A percentile compares a stretch with the other conserved stretches of the same genome.
phyloP scores from a whole-genome alignment of 306 rosid species.

The Malus sylvestris region DNA sequence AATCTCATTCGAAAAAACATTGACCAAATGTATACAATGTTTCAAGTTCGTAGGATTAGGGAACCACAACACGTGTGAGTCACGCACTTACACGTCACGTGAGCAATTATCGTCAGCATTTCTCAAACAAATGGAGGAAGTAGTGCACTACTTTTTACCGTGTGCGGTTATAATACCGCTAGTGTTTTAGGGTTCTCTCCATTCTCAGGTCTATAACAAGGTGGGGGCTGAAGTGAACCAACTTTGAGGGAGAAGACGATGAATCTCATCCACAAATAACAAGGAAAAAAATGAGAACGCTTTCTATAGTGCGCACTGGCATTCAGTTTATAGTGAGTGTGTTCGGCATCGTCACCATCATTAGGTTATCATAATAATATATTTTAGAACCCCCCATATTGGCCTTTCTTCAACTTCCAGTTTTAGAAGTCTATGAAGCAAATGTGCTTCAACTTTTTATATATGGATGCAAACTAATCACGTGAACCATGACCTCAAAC shows the following conservation, averaged over 20 bases:
- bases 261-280: background rate
- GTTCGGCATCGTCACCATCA: background rate
- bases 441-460: background rate
- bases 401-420: background rate
- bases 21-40: too few relatives aligned
- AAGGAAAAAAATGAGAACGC: background rate
- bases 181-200: background rate
- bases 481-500: background rate
- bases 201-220: background rate
- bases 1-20: too few relatives aligned
- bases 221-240: background rate
- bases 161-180: background rate
- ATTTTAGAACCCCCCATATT: too few relatives aligned
- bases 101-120: too few relatives aligned
- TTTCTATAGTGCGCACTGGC: conserved; percentile 4
- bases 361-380: background rate
- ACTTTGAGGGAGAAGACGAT: background rate
- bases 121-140: too few relatives aligned
- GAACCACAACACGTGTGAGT: too few relatives aligned
- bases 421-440: background rate
- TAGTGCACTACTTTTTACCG: too few relatives aligned
- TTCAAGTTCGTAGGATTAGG: too few relatives aligned
- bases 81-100: too few relatives aligned
- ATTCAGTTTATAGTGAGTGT: background rate
- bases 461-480: background rate